Base-by-base conservation (phyloP, 768 basidiomycete species). In the Multifurca ochricompacta region DNA sequence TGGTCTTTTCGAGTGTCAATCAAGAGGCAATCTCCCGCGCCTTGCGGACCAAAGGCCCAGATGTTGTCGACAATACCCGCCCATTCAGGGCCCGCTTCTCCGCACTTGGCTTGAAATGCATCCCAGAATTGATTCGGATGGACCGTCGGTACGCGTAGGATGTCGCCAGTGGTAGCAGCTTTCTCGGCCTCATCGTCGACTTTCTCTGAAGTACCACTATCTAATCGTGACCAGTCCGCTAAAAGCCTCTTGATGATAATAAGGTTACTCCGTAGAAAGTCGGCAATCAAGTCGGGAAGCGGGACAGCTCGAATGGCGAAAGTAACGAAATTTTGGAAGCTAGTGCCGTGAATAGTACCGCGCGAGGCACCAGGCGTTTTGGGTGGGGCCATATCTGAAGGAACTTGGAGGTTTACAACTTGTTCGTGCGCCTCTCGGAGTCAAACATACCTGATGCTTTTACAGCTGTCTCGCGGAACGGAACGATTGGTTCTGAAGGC, bases 401-500 rank as follows among this genome's bases (percentile, higher is more conserved):
- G 40, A 34, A 45, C 32, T 34, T 21, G 23, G 28, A 32, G 57
- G n/a, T 55, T 36, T 50, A 27, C 6, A 39, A 16, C 40, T n/a
- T 1, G 14, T 23, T 37, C 39, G 28, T 4, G 16, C 1, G 10
- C 59, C 48, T 31, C 13, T 32, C 21, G 37, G 30, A 9, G 18
- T 23, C 45, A 35, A 58, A 62, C 64, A 23, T 64, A 89, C 91
- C 91, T 62, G 75, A 65, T 3, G 76, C 91, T 62, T 81, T 87
- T 13, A 95, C 79, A 0, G 91, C 89, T 0, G 96, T 97, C 69
- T 98, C 96, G 36, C 96, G 80, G 74, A 97, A 99, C 10, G 96
- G 96, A 3, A 99, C 96, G 53, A 98, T 97, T 0, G 94, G 93
- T 62, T 92, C 83, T 1, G 94, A 97, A 2, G 87, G 84, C 62